A percentile compares a stretch with the other conserved stretches of the same genome.
These are phyloP conservation scores for Microbotryum silenes-acaulis DNA, from an alignment of 1,284 basidiomycete genomes.

Conservation along the genomic window DNA sequence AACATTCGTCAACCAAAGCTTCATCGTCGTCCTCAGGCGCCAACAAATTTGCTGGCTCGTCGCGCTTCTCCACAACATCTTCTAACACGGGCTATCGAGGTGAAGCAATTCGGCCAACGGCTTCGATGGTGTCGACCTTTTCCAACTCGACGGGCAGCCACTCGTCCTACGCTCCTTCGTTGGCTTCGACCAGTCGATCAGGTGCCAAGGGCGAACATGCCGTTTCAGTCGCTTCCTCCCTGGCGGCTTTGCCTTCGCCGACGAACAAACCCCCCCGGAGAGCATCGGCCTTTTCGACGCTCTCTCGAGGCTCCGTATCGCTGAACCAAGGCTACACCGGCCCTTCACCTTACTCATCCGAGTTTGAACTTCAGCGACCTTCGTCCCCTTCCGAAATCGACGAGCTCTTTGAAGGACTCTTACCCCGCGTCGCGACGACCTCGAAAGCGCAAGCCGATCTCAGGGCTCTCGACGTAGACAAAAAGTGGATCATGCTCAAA, in stretches of 20 bases:
- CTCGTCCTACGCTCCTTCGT: conserved; percentile 3
- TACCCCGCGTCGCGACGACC: conserved; percentile 46
- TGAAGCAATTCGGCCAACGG: neutral
- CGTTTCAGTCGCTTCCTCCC: neutral
- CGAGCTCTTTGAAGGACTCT: conserved; percentile 64
- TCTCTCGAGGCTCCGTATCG: neutral
- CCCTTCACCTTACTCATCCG: conserved; percentile 35
- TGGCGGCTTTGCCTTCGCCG: conserved; percentile 1
- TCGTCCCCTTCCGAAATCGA: conserved; percentile 66
- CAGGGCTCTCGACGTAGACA: conserved; percentile 60
- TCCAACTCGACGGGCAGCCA: neutral
- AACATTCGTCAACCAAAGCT: conserved; percentile 1
- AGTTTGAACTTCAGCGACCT: conserved; percentile 67
- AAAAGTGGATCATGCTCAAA: conserved; percentile 88
- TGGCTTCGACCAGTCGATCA: conserved; percentile 6
- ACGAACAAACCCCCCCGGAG: conserved; percentile 4
- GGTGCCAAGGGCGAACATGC: conserved; percentile 14
- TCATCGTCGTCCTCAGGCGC: neutral
- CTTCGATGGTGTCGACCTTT: conserved; percentile 1
- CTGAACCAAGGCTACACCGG: conserved; percentile 1
- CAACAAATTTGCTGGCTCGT: neutral
- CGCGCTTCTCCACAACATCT: neutral
- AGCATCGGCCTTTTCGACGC: conserved; percentile 7
- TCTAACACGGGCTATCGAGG: neutral
- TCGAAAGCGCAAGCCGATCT: conserved; percentile 42